Conservation (phyloP, 2,329 filamentous ascomycete genomes). For the Diaporthe destruens region DNA sequence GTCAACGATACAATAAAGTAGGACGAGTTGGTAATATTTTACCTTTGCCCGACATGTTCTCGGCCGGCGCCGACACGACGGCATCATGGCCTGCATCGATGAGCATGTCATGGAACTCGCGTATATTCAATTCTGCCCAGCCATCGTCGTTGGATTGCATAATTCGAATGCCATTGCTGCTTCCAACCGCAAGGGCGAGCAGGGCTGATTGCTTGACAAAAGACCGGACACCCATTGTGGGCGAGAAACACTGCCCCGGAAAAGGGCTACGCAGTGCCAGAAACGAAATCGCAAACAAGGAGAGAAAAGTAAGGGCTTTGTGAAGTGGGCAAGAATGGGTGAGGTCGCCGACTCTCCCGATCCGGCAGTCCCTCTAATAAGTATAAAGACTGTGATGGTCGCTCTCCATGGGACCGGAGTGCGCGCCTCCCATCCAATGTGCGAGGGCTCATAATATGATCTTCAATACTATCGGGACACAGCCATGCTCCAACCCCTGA, state of each 20-base stretch:
- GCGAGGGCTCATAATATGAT: slow-evolving; percentile 14
- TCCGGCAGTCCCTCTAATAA: neutral
- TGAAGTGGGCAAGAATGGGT: neutral
- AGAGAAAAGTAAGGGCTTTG: neutral
- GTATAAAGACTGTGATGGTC: slow-evolving; percentile 9
- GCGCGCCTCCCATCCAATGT: slow-evolving; percentile 1
- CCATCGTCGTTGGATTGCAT: slow-evolving; percentile 79
- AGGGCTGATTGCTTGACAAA: slow-evolving; percentile 35
- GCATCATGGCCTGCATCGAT: slow-evolving; percentile 68
- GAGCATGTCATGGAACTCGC: slow-evolving; percentile 69
- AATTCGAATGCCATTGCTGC: slow-evolving; percentile 54
- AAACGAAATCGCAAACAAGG: neutral
- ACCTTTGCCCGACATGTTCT: slow-evolving; percentile 75
- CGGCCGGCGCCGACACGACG: slow-evolving; percentile 74
- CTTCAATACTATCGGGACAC: slow-evolving; percentile 4
- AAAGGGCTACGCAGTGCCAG: neutral
- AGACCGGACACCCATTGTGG: slow-evolving; percentile 40
- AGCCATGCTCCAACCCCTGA: slow-evolving; percentile 27
- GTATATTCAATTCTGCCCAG: slow-evolving; percentile 78
- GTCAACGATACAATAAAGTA: neutral
- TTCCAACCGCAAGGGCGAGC: slow-evolving; percentile 28
- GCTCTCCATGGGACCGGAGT: neutral
- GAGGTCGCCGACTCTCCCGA: slow-evolving; percentile 10
- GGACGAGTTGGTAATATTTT: slow-evolving; percentile 18
- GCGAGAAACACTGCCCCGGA: neutral